Evolutionary conservation across 805 yeast species (phyloP).

Genomic region (Candida tallmaniae): DNA sequence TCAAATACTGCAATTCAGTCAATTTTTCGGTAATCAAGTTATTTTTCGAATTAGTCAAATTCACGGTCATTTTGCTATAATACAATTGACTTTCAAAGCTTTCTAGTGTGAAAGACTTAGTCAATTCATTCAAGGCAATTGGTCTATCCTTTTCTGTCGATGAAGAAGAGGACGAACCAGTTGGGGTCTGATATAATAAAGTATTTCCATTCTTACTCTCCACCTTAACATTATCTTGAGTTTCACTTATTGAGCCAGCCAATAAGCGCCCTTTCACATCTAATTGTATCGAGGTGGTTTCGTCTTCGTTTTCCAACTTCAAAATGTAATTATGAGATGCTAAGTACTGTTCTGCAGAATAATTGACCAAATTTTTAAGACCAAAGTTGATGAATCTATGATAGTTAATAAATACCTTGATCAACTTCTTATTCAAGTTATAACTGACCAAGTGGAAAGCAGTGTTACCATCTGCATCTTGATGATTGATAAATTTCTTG

Average conservation of each 20-base stretch:
- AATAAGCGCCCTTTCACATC: slow-evolving; percentile 1
- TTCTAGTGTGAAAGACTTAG: slow-evolving; percentile 15
- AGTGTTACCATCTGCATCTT: slow-evolving; percentile 91
- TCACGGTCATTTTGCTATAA: slow-evolving; percentile 30
- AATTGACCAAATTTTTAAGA: slow-evolving; percentile 39
- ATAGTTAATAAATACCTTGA: slow-evolving; percentile 75
- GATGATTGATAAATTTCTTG: slow-evolving; percentile 66
- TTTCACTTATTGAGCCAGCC: background rate
- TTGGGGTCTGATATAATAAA: background rate
- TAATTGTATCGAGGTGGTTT: slow-evolving; percentile 6
- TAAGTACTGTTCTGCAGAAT: slow-evolving; percentile 41
- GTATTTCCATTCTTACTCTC: background rate
- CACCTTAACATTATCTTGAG: background rate
- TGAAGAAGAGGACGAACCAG: slow-evolving; percentile 2
- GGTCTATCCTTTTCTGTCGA: background rate
- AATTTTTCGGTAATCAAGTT: slow-evolving; percentile 34
- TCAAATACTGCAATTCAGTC: slow-evolving; percentile 32
- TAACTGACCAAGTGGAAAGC: slow-evolving; percentile 88
- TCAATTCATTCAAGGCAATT: slow-evolving; percentile 4
- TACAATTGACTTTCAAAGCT: slow-evolving; percentile 36
- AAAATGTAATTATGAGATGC: slow-evolving; percentile 27
- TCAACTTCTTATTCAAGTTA: slow-evolving; percentile 66
- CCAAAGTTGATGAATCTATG: slow-evolving; percentile 64
- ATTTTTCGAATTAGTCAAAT: slow-evolving; percentile 28
- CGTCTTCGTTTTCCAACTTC: slow-evolving; percentile 16